Evolutionary conservation across 2,329 filamentous ascomycete genomes (phyloP), one percentile per base, ranked within the genome.

Genomic region (Daldinia eschscholtzii): DNA sequence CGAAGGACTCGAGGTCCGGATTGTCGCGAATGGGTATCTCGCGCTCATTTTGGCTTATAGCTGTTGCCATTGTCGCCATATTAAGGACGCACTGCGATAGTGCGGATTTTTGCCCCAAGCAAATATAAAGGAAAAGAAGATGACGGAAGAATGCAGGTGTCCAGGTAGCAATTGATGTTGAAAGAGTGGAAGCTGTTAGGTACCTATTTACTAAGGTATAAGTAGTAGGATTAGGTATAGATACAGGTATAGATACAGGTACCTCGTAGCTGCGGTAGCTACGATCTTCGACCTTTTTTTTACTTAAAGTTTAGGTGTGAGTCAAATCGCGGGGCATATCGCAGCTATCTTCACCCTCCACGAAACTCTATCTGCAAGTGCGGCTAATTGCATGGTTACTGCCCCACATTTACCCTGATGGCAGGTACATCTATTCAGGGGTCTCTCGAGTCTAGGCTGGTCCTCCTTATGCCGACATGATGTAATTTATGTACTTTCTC

Each of bases 1-100:
- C 76, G 44, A 77, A 77, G 23, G 74, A 74, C 58, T 72, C 75
- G 48, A 76, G 70, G 59, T 76, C 75, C 58, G 74, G 73, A 59
- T 72, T 76, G 64, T 70, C 71, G 69, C 73, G 74, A 61, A 77
- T 70, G 15, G 76, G 76, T 41, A 76, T 60, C 64, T 72, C 73
- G 52, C 70, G 72, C 53, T 71, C 70, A 42, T 70, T 69, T 60
- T 70, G 59, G 20, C 20, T 50, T 15, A 70, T 61, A 35, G 33
- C 23, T 33, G 30, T 61, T 30, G 72, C 70, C 73, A 75, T 75
- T 35, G 61, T 64, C 15, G 39, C 46, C 13, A 33, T 52, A 33
- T 33, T 30, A 3, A n/a, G 6, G 6, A 10, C 26, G 46, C 46
- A 50, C 46, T 50, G 10, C 26, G 10, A 52, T n/a, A 33, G 26